Conservation (phyloP, 2,329 filamentous ascomycete species). For the Nemania sp. region DNA sequence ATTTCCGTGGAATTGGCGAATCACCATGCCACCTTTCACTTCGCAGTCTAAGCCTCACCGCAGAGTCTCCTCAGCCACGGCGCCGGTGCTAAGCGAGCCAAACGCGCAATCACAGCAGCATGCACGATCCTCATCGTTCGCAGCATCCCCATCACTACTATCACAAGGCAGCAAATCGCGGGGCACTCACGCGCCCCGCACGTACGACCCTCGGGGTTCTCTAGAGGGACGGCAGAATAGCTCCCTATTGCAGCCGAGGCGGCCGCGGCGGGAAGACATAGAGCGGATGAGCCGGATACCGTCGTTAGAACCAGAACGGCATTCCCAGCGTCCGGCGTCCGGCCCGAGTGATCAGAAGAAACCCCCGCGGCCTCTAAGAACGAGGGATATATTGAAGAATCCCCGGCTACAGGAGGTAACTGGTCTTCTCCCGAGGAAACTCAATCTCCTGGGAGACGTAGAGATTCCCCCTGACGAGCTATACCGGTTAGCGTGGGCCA, state of each 20-base stretch:
- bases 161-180: not conserved
- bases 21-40: constrained; percentile 8
- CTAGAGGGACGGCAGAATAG: not conserved
- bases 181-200: not conserved
- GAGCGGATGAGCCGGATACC: not conserved
- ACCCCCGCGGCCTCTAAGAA: not conserved
- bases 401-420: constrained; percentile 43
- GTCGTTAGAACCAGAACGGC: not conserved
- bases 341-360: not conserved
- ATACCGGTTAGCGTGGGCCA: constrained; percentile 39
- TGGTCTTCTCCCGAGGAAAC: constrained; percentile 41
- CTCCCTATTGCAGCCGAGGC: not conserved
- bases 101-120: constrained; percentile 1
- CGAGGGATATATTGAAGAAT: constrained; percentile 18
- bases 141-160: not conserved
- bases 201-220: not conserved
- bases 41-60: not conserved
- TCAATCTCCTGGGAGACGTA: constrained; percentile 34
- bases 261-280: not conserved
- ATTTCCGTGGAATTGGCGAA: not conserved
- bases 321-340: not conserved
- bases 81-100: not conserved
- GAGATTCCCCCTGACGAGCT: constrained; percentile 42
- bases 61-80: not conserved
- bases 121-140: not conserved